phyloP scores from a whole-genome alignment of 495 filamentous ascomycete genomes.

The Xylaria cubensis region DNA sequence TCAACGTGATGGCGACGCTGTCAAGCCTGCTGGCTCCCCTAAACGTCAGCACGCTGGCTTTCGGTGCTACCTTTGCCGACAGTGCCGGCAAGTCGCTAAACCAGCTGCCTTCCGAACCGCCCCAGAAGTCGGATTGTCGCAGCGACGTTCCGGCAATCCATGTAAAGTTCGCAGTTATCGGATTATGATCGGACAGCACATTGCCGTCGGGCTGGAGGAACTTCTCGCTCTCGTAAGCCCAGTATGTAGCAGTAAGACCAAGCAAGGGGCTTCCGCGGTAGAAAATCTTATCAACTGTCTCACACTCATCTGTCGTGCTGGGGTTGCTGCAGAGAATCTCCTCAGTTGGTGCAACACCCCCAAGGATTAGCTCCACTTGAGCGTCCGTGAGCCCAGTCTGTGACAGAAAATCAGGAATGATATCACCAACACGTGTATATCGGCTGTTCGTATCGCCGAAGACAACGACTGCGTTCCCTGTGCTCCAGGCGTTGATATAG shows the following conservation, averaged over 20 bases:
- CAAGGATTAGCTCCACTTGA: constrained; percentile 58
- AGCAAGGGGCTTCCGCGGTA: constrained; percentile 59
- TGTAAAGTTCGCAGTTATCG: constrained; percentile 60
- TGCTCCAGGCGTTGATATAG: constrained; percentile 58
- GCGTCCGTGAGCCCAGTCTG: constrained; percentile 56
- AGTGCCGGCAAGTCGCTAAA: constrained; percentile 60
- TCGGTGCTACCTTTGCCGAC: constrained; percentile 40
- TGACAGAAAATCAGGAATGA: constrained; percentile 52
- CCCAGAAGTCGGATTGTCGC: constrained; percentile 57
- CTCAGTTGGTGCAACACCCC: constrained; percentile 51
- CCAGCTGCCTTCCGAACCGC: constrained; percentile 61
- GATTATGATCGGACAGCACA: constrained; percentile 68
- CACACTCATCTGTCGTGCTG: constrained; percentile 55
- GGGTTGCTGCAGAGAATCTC: constrained; percentile 58
- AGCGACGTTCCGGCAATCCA: constrained; percentile 52
- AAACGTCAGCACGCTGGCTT: constrained; percentile 50
- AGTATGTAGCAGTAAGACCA: constrained; percentile 49
- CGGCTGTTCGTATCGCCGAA: constrained; percentile 67
- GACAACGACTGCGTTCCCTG: constrained; percentile 64
- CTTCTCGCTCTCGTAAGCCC: constrained; percentile 54
- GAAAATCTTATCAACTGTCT: constrained; percentile 69
- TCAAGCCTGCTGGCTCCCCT: constrained; percentile 59
- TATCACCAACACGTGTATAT: constrained; percentile 61
- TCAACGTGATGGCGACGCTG: constrained; percentile 53
- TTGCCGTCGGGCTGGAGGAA: constrained; percentile 61